A percentile compares a stretch with the other conserved stretches of the same genome.
Conservation (phyloP, 345 rosid genomes). For the Draba incana region DNA sequence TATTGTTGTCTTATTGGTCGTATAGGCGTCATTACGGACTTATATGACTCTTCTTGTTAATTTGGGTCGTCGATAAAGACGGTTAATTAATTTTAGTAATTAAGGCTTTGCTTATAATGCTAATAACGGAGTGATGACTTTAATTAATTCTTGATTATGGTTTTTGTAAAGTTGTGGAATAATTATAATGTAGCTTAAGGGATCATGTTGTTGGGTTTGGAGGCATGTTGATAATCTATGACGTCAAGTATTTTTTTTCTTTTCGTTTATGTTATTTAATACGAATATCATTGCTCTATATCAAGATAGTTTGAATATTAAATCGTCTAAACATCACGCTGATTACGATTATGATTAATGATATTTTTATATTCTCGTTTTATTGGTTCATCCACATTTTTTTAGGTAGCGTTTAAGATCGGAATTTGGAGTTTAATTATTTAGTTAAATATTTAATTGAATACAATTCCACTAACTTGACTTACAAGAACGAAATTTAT, state of each 20-base stretch:
- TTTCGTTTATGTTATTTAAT: slow-evolving; percentile 2
- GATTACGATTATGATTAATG: slow-evolving; percentile 14
- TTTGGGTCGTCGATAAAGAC: slow-evolving; percentile 32
- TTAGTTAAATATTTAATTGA: too few species aligned
- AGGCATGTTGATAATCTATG: slow-evolving; percentile 35
- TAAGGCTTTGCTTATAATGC: slow-evolving; percentile 35
- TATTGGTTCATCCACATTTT: background rate
- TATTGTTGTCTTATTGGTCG: slow-evolving; percentile 29
- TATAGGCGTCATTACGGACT: slow-evolving; percentile 41
- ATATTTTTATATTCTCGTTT: background rate
- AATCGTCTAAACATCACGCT: slow-evolving; percentile 1
- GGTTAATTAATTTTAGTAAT: slow-evolving; percentile 20
- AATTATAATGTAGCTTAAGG: slow-evolving; percentile 23
- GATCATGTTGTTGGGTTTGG: slow-evolving; percentile 39
- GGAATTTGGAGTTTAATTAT: background rate
- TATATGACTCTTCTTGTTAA: slow-evolving; percentile 28
- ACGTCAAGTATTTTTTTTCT: slow-evolving; percentile 14
- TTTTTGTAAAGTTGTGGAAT: background rate
- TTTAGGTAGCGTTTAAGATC: background rate
- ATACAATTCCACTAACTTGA: too few species aligned
- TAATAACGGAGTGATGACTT: slow-evolving; percentile 33
- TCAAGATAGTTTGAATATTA: background rate
- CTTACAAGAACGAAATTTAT: too few species aligned
- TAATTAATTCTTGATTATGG: slow-evolving; percentile 2
- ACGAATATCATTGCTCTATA: slow-evolving; percentile 5